Conservation (phyloP, 306 rosid species). For the Dryas drummondii region DNA sequence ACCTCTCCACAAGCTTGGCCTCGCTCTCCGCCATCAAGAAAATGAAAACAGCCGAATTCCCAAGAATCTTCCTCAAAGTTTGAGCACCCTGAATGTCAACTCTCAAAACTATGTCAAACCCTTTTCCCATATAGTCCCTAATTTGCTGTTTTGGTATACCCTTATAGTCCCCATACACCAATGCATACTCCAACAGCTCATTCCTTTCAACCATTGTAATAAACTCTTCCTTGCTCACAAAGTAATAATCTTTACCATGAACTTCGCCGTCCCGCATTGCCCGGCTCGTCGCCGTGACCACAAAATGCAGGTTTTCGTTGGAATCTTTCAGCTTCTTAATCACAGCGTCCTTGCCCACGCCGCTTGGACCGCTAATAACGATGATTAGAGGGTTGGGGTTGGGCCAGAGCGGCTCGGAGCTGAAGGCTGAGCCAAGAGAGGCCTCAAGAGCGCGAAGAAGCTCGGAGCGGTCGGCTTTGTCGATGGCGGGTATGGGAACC, state of each 20-base stretch:
- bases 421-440: conserved; percentile 63
- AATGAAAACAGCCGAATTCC: conserved; percentile 72
- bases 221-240: conserved; percentile 73
- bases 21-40: conserved; percentile 84
- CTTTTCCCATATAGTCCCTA: conserved; percentile 68
- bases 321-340: conserved; percentile 53
- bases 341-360: conserved; percentile 90
- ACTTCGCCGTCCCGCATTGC: conserved; percentile 59
- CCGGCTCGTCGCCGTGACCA: conserved; percentile 79
- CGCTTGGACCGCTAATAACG: conserved; percentile 90
- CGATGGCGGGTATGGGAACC: conserved; percentile 43
- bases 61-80: conserved; percentile 65
- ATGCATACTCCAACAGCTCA: conserved; percentile 80
- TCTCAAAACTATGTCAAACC: conserved; percentile 68
- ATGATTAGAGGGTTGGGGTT: conserved; percentile 63
- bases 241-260: conserved; percentile 69
- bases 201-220: conserved; percentile 51
- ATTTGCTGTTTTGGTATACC: conserved; percentile 91
- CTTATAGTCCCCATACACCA: conserved; percentile 89
- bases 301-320: conserved; percentile 66
- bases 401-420: conserved; percentile 54
- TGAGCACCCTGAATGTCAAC: conserved; percentile 94
- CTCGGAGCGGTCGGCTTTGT: conserved; percentile 55
- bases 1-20: conserved; percentile 71
- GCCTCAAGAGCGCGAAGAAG: conserved; percentile 74